phyloP scores from a whole-genome alignment of 2,329 filamentous ascomycete genomes.

The Lachnellula hyalina region DNA sequence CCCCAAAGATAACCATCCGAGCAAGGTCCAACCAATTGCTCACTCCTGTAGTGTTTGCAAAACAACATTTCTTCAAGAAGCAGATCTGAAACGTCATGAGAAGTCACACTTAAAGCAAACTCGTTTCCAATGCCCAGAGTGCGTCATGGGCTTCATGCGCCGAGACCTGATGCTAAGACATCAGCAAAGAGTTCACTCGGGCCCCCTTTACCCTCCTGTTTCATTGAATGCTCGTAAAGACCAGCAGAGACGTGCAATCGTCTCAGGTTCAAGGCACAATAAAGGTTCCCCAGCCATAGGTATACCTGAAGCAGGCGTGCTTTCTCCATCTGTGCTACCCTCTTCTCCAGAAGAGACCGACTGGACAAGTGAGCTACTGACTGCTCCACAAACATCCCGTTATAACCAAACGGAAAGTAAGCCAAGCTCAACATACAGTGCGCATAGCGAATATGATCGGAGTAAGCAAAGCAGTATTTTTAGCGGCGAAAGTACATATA shows the following conservation, averaged over 20 bases:
- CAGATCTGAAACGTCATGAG: neutral
- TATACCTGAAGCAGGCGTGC: neutral
- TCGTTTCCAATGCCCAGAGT: neutral
- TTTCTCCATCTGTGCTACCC: neutral
- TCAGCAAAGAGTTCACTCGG: neutral
- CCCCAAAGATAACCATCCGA: neutral
- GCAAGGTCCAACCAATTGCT: neutral
- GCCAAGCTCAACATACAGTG: neutral
- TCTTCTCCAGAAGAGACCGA: neutral
- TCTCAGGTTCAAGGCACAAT: neutral
- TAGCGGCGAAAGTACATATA: neutral
- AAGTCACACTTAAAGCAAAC: neutral
- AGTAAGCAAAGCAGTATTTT: neutral
- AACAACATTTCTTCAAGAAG: neutral
- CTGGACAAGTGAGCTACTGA: neutral
- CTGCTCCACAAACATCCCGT: neutral
- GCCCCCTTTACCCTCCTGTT: neutral
- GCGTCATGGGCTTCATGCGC: neutral
- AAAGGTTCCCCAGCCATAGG: neutral
- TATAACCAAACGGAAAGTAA: neutral
- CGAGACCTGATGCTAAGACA: neutral
- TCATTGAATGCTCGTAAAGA: neutral
- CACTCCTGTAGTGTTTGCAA: neutral
- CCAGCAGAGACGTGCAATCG: neutral
- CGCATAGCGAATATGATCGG: neutral